phyloP scores from a whole-genome alignment of 305 asterid genomes.

The Fraxinus sp. region DNA sequence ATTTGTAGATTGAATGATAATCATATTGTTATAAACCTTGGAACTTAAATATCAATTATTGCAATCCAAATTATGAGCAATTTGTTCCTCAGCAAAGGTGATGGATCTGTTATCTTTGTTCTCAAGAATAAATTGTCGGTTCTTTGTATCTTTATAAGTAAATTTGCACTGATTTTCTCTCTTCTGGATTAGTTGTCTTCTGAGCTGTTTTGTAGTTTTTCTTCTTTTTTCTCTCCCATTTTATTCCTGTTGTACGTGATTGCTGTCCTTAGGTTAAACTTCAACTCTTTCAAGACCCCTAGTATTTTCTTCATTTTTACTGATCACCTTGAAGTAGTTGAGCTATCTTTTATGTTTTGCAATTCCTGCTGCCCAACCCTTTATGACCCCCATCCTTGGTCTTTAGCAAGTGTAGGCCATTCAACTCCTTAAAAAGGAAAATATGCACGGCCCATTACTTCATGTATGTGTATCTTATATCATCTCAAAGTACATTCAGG shows the following conservation, averaged over 20 bases:
- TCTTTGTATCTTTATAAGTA: background rate
- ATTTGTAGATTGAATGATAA: constrained; percentile 4
- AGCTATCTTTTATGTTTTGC: background rate
- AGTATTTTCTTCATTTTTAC: background rate
- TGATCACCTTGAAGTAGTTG: background rate
- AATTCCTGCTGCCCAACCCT: background rate
- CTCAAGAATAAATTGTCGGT: background rate
- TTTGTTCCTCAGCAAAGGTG: background rate
- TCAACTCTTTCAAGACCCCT: background rate
- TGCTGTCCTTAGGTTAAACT: background rate
- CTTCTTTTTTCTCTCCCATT: background rate
- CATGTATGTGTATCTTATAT: background rate
- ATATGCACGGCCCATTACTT: background rate
- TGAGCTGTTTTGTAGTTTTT: background rate
- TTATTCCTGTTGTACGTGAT: background rate
- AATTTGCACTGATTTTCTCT: background rate
- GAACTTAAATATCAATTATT: background rate
- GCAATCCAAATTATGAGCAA: background rate
- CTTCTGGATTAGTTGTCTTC: background rate
- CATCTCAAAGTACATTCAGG: background rate
- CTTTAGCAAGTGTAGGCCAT: background rate
- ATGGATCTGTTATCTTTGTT: background rate
- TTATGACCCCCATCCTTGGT: background rate
- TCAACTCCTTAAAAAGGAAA: background rate
- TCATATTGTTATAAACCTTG: background rate